Percentiles rank a stretch among this genome's conserved stretches.
These are phyloP conservation scores for Aureobasidium sp. DNA, from an alignment of 2,329 filamentous ascomycete genomes.

Conservation along the genomic window DNA sequence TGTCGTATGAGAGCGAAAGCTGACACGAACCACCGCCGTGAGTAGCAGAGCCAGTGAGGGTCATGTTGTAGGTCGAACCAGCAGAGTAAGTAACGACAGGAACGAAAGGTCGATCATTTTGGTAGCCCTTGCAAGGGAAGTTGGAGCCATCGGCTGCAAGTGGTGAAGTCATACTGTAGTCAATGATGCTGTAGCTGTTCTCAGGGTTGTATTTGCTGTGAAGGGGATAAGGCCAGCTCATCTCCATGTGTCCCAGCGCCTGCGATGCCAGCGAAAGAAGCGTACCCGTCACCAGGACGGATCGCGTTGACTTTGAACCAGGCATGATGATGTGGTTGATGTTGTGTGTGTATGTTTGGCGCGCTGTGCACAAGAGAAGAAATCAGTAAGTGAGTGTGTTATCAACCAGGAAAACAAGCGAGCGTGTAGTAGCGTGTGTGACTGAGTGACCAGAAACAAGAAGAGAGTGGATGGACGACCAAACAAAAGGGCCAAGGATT, in stretches of 20 bases:
- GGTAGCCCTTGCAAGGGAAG: conserved; percentile 71
- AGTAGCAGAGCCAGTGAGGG: conserved; percentile 51
- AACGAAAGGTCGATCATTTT: conserved; percentile 43
- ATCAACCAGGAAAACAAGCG: neutral
- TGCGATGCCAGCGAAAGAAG: conserved; percentile 14
- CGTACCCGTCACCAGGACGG: conserved; percentile 13
- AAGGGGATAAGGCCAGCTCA: conserved; percentile 49
- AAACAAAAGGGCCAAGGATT: conserved; percentile 9
- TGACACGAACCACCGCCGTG: conserved; percentile 73
- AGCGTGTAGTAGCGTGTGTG: neutral
- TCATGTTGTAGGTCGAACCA: conserved; percentile 57
- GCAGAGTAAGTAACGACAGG: conserved; percentile 56
- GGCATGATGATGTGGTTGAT: neutral
- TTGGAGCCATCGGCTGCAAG: conserved; percentile 54
- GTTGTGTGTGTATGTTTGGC: neutral
- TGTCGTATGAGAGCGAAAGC: conserved; percentile 66
- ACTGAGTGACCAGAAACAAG: neutral
- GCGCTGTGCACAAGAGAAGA: neutral
- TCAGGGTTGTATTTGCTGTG: conserved; percentile 45
- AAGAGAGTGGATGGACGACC: conserved; percentile 11
- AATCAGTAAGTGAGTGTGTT: neutral
- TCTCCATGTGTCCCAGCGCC: conserved; percentile 44
- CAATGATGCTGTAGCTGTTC: conserved; percentile 41
- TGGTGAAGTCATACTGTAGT: conserved; percentile 67
- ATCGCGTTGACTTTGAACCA: neutral